A percentile compares a stretch with the other conserved stretches of the same genome.
phyloP scores from a whole-genome alignment of 2,329 filamentous ascomycete species.

The Alternaria ethzedia region DNA sequence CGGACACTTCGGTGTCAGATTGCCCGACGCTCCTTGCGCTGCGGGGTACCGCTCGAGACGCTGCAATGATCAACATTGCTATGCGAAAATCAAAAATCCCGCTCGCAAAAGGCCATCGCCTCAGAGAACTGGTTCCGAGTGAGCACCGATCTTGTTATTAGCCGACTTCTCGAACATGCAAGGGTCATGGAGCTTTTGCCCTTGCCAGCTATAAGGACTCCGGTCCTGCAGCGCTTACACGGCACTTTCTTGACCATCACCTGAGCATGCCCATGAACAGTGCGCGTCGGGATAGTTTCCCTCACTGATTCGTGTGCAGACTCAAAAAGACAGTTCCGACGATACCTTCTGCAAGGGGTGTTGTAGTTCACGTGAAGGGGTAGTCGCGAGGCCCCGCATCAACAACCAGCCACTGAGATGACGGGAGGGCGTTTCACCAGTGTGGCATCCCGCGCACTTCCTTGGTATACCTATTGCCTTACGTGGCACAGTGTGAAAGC shows the following conservation, averaged over 20 bases:
- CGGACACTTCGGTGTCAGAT: constrained; percentile 29
- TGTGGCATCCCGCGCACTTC: not conserved
- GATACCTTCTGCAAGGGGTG: not conserved
- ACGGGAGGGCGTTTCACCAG: not conserved
- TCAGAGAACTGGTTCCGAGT: not conserved
- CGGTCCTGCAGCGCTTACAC: not conserved
- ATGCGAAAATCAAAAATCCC: not conserved
- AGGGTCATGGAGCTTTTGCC: not conserved
- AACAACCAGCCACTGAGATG: not conserved
- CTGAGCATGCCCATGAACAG: not conserved
- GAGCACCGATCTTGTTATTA: not conserved
- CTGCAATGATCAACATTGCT: not conserved
- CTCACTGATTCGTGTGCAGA: not conserved
- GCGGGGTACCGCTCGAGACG: constrained; percentile 10
- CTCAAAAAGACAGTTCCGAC: not conserved
- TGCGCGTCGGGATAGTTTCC: not conserved
- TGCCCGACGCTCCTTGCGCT: constrained; percentile 21
- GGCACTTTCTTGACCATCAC: not conserved
- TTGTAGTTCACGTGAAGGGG: not conserved
- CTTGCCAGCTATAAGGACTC: not conserved
- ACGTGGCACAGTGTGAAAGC: not conserved
- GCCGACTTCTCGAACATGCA: not conserved
- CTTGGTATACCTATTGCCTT: not conserved
- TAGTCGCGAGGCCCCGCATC: not conserved
- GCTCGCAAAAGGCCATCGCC: not conserved